Conservation (phyloP, 2,329 filamentous ascomycete genomes). For the Botryotinia calthae region DNA sequence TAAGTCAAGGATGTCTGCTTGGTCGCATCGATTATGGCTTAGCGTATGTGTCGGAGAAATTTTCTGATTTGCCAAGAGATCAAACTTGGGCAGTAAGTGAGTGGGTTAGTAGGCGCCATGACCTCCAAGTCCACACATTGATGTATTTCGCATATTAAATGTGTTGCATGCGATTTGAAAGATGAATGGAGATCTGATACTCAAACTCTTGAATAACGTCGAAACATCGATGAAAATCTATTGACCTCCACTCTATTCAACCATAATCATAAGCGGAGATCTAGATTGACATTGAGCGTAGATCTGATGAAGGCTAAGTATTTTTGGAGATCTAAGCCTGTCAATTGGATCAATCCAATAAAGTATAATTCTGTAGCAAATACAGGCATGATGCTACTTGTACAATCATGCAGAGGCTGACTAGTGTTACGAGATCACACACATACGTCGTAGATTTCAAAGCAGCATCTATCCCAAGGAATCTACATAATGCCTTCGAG, state of each 20-base stretch:
- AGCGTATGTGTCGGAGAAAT: background rate
- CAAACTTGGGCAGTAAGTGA: background rate
- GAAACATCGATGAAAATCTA: background rate
- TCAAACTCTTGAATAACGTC: background rate
- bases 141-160: background rate
- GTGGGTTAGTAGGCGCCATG: background rate
- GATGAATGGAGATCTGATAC: background rate
- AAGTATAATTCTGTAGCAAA: background rate
- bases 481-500: background rate
- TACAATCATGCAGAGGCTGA: background rate
- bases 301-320: background rate
- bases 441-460: background rate
- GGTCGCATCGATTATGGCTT: background rate
- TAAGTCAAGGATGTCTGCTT: background rate
- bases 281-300: background rate
- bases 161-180: background rate
- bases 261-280: background rate
- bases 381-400: constrained; percentile 1
- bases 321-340: background rate
- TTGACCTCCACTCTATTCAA: background rate
- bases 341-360: background rate
- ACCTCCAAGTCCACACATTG: background rate
- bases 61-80: background rate
- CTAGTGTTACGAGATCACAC: background rate
- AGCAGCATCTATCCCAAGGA: background rate